Percentiles rank a stretch among this genome's conserved stretches.
Conservation (phyloP, 2,329 filamentous ascomycete genomes). For the Nemania bipapillata region DNA sequence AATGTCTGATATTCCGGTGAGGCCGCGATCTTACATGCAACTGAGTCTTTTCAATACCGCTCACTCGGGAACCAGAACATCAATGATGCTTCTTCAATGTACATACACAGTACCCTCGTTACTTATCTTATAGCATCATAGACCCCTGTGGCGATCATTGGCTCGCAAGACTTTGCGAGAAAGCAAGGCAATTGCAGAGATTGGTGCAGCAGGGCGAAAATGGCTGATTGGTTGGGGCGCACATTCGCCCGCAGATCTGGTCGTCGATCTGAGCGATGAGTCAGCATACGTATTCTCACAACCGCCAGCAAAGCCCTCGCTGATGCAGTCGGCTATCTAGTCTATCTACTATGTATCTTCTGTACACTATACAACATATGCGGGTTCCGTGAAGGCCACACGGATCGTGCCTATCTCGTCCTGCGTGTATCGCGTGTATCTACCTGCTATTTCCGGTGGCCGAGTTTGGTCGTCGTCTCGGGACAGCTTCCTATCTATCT, state of each 20-base stretch:
- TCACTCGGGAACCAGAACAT: not conserved
- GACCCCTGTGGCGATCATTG: not conserved
- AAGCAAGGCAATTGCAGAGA: not conserved
- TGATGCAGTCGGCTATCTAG: not conserved
- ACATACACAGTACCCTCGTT: too few relatives aligned
- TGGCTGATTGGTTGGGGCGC: constrained; percentile 8
- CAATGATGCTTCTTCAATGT: not conserved
- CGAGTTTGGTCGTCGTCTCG: not conserved
- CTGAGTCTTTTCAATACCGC: not conserved
- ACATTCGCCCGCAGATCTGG: constrained; percentile 6
- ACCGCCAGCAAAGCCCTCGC: not conserved
- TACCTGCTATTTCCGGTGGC: not conserved
- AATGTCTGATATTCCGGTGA: not conserved
- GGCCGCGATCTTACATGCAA: not conserved
- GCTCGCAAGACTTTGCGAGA: not conserved
- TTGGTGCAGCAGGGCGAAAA: not conserved
- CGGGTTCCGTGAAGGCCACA: too few relatives aligned
- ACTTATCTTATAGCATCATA: not conserved
- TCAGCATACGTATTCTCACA: not conserved
- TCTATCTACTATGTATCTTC: not conserved
- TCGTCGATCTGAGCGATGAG: not conserved
- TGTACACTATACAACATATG: too few relatives aligned
- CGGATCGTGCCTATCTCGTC: too few relatives aligned
- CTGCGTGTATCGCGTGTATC: too few relatives aligned
- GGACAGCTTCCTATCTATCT: not conserved